A percentile compares a stretch with the other conserved stretches of the same genome.
These are phyloP conservation scores for Pichia nakasei DNA, from an alignment of 805 yeast species.

Conservation along the genomic window DNA sequence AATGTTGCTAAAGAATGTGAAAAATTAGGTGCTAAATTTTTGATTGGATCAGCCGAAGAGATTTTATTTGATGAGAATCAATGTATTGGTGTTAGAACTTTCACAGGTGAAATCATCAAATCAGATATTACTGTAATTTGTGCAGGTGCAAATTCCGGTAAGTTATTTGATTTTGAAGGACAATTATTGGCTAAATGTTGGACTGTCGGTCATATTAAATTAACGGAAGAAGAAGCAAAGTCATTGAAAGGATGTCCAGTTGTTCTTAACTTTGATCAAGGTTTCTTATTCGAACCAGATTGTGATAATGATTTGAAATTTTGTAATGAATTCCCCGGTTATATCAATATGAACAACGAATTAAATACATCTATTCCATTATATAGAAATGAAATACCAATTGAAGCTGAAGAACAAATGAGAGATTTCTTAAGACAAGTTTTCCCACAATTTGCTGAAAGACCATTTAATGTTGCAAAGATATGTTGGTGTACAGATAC, in stretches of 20 bases:
- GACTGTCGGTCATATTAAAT: constrained; percentile 33
- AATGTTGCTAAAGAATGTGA: constrained; percentile 22
- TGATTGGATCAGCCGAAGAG: constrained; percentile 19
- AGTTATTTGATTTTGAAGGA: constrained; percentile 27
- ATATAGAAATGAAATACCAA: constrained; percentile 9
- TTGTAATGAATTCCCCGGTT: constrained; percentile 28
- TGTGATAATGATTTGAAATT: constrained; percentile 27
- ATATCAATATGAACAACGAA: constrained; percentile 1
- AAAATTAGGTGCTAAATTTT: constrained; percentile 28
- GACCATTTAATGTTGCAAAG: constrained; percentile 24
- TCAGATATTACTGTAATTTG: constrained; percentile 26
- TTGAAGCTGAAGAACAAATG: constrained; percentile 5
- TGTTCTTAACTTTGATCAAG: constrained; percentile 29
- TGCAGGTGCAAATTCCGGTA: constrained; percentile 33
- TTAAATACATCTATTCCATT: constrained; percentile 5
- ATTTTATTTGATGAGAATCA: constrained; percentile 10
- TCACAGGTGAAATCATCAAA: constrained; percentile 19
- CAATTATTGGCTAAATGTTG: constrained; percentile 33
- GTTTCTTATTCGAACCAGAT: constrained; percentile 37
- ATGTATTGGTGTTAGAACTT: constrained; percentile 23
- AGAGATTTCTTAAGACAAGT: constrained; percentile 6
- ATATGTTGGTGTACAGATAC: constrained; percentile 36
- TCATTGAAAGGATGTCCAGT: constrained; percentile 28
- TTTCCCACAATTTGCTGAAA: constrained; percentile 29
- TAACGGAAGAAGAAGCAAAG: constrained; percentile 26